Conservation (phyloP, 1,284 basidiomycete species). For the Mycena citricolor region DNA sequence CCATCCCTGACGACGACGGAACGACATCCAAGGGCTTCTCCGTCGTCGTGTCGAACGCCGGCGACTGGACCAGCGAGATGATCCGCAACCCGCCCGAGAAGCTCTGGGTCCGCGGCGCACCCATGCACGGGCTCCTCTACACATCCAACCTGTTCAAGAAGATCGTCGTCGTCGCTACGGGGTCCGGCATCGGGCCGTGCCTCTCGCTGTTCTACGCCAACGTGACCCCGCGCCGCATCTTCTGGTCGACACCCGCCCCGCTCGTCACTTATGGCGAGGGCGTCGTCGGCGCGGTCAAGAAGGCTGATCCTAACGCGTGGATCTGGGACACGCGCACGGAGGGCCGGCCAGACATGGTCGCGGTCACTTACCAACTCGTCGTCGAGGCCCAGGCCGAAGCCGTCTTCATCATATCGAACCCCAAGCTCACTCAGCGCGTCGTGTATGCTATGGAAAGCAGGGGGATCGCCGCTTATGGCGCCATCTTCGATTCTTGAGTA, state of each 20-base stretch:
- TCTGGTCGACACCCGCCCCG: conserved; percentile 61
- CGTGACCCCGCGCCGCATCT: conserved; percentile 47
- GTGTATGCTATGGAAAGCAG: conserved; percentile 61
- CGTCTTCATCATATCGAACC: conserved; percentile 61
- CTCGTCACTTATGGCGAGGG: conserved; percentile 58
- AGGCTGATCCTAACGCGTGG: conserved; percentile 50
- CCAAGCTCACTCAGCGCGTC: conserved; percentile 55
- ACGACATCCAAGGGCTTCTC: conserved; percentile 55
- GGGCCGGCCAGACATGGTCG: conserved; percentile 63
- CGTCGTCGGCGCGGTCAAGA: conserved; percentile 51
- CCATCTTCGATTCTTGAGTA: conserved; percentile 61
- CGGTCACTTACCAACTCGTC: conserved; percentile 42
- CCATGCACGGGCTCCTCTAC: conserved; percentile 54
- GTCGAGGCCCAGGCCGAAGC: conserved; percentile 60
- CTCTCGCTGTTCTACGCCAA: conserved; percentile 53
- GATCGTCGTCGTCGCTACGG: conserved; percentile 59
- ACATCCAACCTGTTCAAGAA: conserved; percentile 58
- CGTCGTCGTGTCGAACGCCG: conserved; percentile 55
- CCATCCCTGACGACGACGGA: conserved; percentile 40
- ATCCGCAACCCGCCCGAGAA: conserved; percentile 52
- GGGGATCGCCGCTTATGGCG: conserved; percentile 60
- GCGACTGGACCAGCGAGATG: conserved; percentile 57
- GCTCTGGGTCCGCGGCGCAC: conserved; percentile 56
- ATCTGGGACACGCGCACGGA: conserved; percentile 41
- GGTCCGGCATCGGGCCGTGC: conserved; percentile 60